phyloP scores from a whole-genome alignment of 2,329 filamentous ascomycete genomes.

The Phyllosticta citriasiana region DNA sequence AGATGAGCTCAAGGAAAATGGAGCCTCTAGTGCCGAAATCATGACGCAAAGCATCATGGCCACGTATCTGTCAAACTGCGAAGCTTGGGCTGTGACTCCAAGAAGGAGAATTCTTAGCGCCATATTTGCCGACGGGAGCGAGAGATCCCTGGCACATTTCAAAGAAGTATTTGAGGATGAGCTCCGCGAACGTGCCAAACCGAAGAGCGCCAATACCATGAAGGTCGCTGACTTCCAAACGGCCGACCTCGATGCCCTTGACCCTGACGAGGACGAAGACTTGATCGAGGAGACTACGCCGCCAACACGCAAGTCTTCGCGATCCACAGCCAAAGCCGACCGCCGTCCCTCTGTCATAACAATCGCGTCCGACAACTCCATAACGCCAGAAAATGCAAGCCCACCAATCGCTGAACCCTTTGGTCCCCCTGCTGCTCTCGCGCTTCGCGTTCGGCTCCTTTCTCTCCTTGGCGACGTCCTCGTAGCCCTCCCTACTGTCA shows the following conservation, averaged over 20 bases:
- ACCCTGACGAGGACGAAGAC: conserved; percentile 11
- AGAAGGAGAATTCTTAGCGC: conserved; percentile 51
- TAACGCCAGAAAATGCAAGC: not conserved
- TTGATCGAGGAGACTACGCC: not conserved
- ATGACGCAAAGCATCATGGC: conserved; percentile 50
- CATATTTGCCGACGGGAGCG: conserved; percentile 55
- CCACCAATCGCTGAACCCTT: conserved; percentile 18
- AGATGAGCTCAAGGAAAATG: conserved; percentile 23
- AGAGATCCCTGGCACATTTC: conserved; percentile 45
- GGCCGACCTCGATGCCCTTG: conserved; percentile 6
- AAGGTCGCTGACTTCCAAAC: conserved; percentile 4
- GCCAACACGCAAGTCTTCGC: not conserved
- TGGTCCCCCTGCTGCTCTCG: conserved; percentile 45
- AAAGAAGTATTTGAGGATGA: conserved; percentile 60
- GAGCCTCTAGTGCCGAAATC: conserved; percentile 13
- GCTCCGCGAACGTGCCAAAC: conserved; percentile 38
- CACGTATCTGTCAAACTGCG: conserved; percentile 43
- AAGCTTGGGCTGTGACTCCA: conserved; percentile 26
- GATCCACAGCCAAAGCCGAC: not conserved
- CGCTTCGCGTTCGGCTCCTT: conserved; percentile 54
- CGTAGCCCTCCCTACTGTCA: conserved; percentile 27
- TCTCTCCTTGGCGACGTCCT: conserved; percentile 35
- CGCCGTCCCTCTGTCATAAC: conserved; percentile 1
- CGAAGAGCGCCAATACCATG: conserved; percentile 14
- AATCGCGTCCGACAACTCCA: not conserved